Base-by-base conservation (phyloP, 2,329 filamentous ascomycete genomes). In the Apiospora marii region DNA sequence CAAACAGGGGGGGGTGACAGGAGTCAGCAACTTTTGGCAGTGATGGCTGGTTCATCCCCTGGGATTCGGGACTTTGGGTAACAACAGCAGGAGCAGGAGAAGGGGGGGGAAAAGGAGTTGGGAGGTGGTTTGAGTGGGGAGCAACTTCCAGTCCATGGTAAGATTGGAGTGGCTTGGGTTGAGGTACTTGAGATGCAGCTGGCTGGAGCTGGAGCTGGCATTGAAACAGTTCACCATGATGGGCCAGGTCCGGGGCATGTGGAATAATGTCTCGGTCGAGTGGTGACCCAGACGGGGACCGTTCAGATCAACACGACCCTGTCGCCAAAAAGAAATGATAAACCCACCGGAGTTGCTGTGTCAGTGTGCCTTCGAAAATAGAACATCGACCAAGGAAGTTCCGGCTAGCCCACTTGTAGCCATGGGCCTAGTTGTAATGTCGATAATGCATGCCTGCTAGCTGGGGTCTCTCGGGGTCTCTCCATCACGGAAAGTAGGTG, bases 251-350 rank as follows among this genome's bases (percentile, higher is more conserved):
- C 58, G 58, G 58, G 58, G 58, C 58, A 64, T 64, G 58, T 64
- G 58, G 58, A 41, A 64, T n/a, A 64, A 64, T 64, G 58, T 64
- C 58, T 64, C 22, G 58, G 19, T 64, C 34, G 22, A 64, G 58
- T 64, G 58, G 58, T 64, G 58, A 64, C 34, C 58, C 37, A 64
- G 58, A 64, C 58, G 58, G 58, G 51, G 53, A 37, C 34, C 58
- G 58, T 64, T 64, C 58, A 41, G 58, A 64, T 37, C 58, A 41
- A 41, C 37, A 64, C 58, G 58, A 64, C 58, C 53, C 58, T 64
- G 58, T 37, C n/a, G 58, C 58, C 58, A 41, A 64, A 64, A 64
- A 64, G 58, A 64, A 64, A 64, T 64, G 58, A 64, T 64, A 64
- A 64, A 22, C 58, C 58, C 58, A 37, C 30, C 8, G 30, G 30